These are phyloP conservation scores for Xylaria sp. DNA, from an alignment of 2,329 filamentous ascomycete species.

Conservation along the genomic window DNA sequence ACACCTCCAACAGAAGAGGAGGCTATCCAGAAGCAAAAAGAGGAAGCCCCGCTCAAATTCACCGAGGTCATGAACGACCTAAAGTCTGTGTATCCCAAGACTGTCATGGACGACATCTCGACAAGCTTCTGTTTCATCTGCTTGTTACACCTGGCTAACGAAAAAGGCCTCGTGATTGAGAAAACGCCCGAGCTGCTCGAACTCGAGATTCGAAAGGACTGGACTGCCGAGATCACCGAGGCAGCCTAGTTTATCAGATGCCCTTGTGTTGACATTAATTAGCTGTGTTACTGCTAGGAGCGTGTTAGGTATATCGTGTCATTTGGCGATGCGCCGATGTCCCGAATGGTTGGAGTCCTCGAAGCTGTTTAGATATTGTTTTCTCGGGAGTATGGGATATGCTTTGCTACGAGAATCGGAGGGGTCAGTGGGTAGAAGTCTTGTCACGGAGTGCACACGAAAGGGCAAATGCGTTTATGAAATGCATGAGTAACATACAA, in stretches of 20 bases:
- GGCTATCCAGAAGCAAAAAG: slow-evolving; percentile 46
- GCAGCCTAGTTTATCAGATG: slow-evolving; percentile 31
- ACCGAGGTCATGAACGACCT: slow-evolving; percentile 92
- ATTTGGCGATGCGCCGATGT: background rate
- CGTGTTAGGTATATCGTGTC: background rate
- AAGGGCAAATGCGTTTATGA: slow-evolving; percentile 7
- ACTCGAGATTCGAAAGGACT: slow-evolving; percentile 71
- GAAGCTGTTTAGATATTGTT: background rate
- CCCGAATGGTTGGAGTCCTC: slow-evolving; percentile 8
- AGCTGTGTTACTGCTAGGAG: background rate
- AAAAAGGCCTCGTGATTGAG: slow-evolving; percentile 85
- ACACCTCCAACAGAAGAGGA: slow-evolving; percentile 45
- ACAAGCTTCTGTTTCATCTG: slow-evolving; percentile 96
- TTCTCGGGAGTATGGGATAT: slow-evolving; percentile 20
- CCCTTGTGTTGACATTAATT: background rate
- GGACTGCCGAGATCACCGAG: slow-evolving; percentile 66
- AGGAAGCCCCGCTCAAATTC: slow-evolving; percentile 77
- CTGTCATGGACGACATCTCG: slow-evolving; percentile 91
- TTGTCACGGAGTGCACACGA: slow-evolving; percentile 3
- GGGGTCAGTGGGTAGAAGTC: slow-evolving; percentile 3
- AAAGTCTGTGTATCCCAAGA: slow-evolving; percentile 85
- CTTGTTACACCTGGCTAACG: slow-evolving; percentile 89
- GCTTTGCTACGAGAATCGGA: slow-evolving; percentile 22
- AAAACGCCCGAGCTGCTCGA: slow-evolving; percentile 69
- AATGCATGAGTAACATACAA: slow-evolving; percentile 9